Conservation (phyloP, 2,329 filamentous ascomycete genomes). For the Aspergillus sp. region DNA sequence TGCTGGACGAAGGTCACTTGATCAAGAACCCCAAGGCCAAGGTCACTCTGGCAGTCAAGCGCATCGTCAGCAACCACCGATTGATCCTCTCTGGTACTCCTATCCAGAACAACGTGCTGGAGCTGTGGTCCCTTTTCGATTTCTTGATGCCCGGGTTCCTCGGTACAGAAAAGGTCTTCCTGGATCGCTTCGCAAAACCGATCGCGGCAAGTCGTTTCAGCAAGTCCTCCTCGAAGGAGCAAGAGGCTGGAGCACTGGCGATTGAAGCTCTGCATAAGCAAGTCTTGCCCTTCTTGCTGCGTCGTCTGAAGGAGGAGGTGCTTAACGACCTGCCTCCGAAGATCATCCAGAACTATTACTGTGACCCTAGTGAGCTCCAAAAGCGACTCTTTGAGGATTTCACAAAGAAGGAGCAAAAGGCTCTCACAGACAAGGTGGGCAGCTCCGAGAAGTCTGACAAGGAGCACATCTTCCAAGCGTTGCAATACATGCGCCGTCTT, state of each 20-base stretch:
- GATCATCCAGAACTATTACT: conserved; percentile 99
- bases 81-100: conserved; percentile 95
- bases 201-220: conserved; percentile 92
- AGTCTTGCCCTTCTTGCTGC: conserved; percentile 91
- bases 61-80: conserved; percentile 84
- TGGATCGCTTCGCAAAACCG: conserved; percentile 91
- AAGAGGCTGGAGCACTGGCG: conserved; percentile 91
- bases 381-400: conserved; percentile 96
- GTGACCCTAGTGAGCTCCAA: conserved; percentile 92
- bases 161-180: conserved; percentile 93
- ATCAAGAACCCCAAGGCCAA: conserved; percentile 99
- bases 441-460: conserved; percentile 89
- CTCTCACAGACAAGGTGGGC: conserved; percentile 78
- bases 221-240: conserved; percentile 97
- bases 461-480: conserved; percentile 96
- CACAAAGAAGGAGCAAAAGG: conserved; percentile 86
- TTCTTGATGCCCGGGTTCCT: conserved; percentile 99
- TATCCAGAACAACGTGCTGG: conserved; percentile 95
- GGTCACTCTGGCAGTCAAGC: conserved; percentile 89
- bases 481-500: conserved; percentile 99
- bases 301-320: conserved; percentile 96
- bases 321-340: conserved; percentile 94
- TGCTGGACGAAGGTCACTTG: conserved; percentile 93
- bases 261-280: conserved; percentile 99
- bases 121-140: conserved; percentile 97